phyloP scores from a whole-genome alignment of 768 basidiomycete genomes.

The Bullera alba region DNA sequence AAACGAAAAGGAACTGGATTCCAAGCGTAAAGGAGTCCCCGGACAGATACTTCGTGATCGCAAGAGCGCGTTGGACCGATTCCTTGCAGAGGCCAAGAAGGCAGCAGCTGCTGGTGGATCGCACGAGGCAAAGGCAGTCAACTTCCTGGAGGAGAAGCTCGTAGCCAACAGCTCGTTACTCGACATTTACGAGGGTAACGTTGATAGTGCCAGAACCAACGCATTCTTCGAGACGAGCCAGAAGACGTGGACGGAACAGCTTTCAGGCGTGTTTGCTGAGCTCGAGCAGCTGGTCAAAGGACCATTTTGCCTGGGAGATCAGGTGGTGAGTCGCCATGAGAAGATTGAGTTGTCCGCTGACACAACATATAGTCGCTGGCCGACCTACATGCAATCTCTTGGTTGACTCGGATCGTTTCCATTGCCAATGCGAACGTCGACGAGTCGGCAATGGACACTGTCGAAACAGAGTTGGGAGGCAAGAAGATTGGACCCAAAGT shows the following conservation, averaged over 20 bases:
- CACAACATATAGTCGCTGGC: constrained; percentile 54
- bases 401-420: constrained; percentile 59
- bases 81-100: constrained; percentile 53
- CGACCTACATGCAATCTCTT: constrained; percentile 72
- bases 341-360: background rate
- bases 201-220: constrained; percentile 27
- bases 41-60: constrained; percentile 51
- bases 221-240: constrained; percentile 42
- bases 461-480: constrained; percentile 53
- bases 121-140: constrained; percentile 36
- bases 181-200: constrained; percentile 37
- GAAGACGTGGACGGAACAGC: constrained; percentile 40
- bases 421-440: constrained; percentile 54
- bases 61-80: constrained; percentile 52
- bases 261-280: constrained; percentile 41
- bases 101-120: constrained; percentile 8
- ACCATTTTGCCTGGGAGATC: constrained; percentile 56
- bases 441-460: constrained; percentile 25
- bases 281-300: constrained; percentile 41
- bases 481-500: constrained; percentile 53
- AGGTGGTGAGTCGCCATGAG: constrained; percentile 50
- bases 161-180: constrained; percentile 38
- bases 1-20: constrained; percentile 53
- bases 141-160: constrained; percentile 42
- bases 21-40: constrained; percentile 48